These are phyloP conservation scores for Debaryomyces nepalensis DNA, from an alignment of 1,139 yeast species.

Conservation along the genomic window DNA sequence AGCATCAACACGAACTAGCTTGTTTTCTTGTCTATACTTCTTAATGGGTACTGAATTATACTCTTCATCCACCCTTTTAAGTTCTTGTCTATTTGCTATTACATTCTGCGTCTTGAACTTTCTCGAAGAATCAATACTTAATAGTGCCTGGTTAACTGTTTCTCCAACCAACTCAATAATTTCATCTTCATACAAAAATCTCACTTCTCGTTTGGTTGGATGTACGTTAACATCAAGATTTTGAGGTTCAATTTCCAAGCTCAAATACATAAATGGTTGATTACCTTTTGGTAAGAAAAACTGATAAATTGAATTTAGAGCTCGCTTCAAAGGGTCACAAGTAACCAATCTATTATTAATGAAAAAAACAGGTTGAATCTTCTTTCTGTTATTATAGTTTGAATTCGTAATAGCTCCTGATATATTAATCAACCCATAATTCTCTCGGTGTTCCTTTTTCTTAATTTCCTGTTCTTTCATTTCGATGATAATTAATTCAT, in stretches of 20 bases:
- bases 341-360: slow-evolving; percentile 83
- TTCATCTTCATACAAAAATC: slow-evolving; percentile 86
- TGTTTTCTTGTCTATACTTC: slow-evolving; percentile 59
- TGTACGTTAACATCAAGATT: slow-evolving; percentile 92
- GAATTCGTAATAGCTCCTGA: slow-evolving; percentile 72
- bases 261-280: slow-evolving; percentile 76
- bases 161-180: slow-evolving; percentile 66
- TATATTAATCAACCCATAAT: slow-evolving; percentile 54
- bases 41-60: slow-evolving; percentile 23
- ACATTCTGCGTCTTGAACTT: slow-evolving; percentile 70
- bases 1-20: slow-evolving; percentile 76
- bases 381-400: slow-evolving; percentile 71
- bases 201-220: slow-evolving; percentile 92
- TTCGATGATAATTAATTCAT: slow-evolving; percentile 59
- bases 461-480: slow-evolving; percentile 22
- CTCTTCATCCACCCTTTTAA: slow-evolving; percentile 19
- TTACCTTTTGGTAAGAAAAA: slow-evolving; percentile 79
- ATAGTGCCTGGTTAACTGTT: slow-evolving; percentile 53
- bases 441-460: slow-evolving; percentile 17
- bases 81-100: slow-evolving; percentile 30
- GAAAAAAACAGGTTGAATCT: slow-evolving; percentile 73
- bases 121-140: slow-evolving; percentile 70
- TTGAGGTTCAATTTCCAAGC: slow-evolving; percentile 65
- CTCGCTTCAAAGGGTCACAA: slow-evolving; percentile 79
- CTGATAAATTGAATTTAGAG: slow-evolving; percentile 66